Evolutionary conservation across 345 rosid species (phyloP).

Genomic region (Salix purpurea): DNA sequence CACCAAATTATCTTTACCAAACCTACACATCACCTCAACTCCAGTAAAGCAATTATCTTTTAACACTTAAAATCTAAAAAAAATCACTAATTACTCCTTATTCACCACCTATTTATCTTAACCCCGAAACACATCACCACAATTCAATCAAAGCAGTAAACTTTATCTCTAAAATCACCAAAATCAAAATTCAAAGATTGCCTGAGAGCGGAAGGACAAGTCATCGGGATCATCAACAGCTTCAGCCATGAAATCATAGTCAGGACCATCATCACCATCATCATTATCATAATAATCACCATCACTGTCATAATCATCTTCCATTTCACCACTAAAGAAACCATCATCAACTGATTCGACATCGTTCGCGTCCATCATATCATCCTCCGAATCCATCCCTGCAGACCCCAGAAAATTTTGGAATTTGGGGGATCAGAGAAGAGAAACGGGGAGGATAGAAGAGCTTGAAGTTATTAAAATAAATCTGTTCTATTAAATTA

Average conservation of each 20-base stretch:
- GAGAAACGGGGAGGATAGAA: too few species aligned
- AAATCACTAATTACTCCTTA: not conserved
- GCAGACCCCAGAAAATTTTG: not conserved
- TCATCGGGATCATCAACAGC: constrained; percentile 51
- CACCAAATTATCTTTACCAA: not conserved
- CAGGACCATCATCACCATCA: constrained; percentile 32
- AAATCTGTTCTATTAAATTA: not conserved
- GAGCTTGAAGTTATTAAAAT: too few species aligned
- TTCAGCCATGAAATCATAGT: constrained; percentile 53
- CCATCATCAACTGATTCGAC: constrained; percentile 70
- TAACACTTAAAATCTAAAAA: not conserved
- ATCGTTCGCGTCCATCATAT: constrained; percentile 71
- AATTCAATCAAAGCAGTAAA: not conserved
- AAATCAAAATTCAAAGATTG: constrained; percentile 3
- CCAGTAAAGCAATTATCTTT: not conserved
- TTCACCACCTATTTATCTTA: not conserved
- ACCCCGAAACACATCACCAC: not conserved
- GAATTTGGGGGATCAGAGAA: not conserved
- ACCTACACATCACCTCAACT: not conserved
- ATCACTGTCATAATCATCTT: constrained; percentile 52
- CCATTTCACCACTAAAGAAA: constrained; percentile 69
- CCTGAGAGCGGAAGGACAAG: constrained; percentile 55
- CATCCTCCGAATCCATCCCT: constrained; percentile 68
- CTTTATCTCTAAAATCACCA: not conserved
- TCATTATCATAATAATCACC: constrained; percentile 26